Base-by-base conservation (phyloP, 306 rosid species). In the Corylus avellana region DNA sequence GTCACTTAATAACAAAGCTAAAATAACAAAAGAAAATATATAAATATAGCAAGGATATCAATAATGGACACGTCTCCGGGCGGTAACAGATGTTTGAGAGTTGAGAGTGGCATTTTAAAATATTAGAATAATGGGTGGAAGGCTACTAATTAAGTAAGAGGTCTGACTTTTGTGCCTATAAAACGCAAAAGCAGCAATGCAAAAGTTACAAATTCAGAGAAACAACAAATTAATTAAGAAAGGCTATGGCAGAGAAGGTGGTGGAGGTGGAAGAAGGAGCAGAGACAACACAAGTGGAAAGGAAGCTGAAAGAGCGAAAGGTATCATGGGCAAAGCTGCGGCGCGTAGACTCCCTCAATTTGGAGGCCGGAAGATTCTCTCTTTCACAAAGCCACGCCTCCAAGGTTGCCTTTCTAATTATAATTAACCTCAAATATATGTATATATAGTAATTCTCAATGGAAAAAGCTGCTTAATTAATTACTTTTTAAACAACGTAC, bases 361-460 rank as follows among this genome's bases (percentile, higher is more conserved):
- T 93, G 25, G 98, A 93, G 81, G 98, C 98, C 0, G 97, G 97
- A 73, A 84, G 91, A 78, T 85, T 91, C 84, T 70, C 97, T 5
- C 42, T 12, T 55, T 10, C 3, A 9, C 70, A 63, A 8, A 14
- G 4, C 46, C 83, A 86, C 49, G 44, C 46, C 37, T 75, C 82
- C 51, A 78, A 81, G 89, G 93, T 90, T 46, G 49, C 49, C 49
- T 46, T 46, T 59, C 16, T 22, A 22, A 22, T 22, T 22, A 22
- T 22, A 22, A 22, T 22, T 22, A 22, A 22, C 25, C 25, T 22
- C 25, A 22, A 22, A 22, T 22, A 22, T 22, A 22, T 22, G 25
- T 22, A 22, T 22, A 22, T 22, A 22, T 22, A 22, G 25, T 22
- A 22, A 22, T 22, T 22, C 25, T 22, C 25, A 22, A 22, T 22